Conservation (phyloP, 179 eudicot species). For the Spergularia azorica region DNA sequence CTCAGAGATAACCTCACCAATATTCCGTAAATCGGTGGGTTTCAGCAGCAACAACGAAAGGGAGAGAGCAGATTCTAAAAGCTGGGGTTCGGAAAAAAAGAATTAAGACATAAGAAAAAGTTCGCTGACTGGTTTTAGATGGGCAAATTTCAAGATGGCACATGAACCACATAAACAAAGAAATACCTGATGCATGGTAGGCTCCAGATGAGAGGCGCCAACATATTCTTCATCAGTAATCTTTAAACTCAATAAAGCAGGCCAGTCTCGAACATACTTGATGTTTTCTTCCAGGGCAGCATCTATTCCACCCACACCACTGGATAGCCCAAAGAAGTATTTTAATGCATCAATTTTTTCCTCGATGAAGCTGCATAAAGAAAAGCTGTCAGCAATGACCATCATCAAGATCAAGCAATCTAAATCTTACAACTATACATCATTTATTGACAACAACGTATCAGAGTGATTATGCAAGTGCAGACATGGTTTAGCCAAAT, state of each 20-base stretch:
- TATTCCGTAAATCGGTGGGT: slow-evolving; percentile 39
- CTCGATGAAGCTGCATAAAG: slow-evolving; percentile 45
- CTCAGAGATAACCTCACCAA: slow-evolving; percentile 37
- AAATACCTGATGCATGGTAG: slow-evolving; percentile 54
- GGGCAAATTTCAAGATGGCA: background rate
- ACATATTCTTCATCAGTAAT: slow-evolving; percentile 37
- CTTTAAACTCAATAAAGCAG: slow-evolving; percentile 56
- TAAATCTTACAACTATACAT: background rate
- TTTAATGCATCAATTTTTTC: slow-evolving; percentile 66
- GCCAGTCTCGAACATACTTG: slow-evolving; percentile 58
- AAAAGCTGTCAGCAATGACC: slow-evolving; percentile 23
- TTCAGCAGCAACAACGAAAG: slow-evolving; percentile 58
- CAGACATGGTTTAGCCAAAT: background rate
- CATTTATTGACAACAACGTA: background rate
- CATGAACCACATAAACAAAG: slow-evolving; percentile 14
- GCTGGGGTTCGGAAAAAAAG: slow-evolving; percentile 42
- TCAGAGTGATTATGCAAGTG: background rate
- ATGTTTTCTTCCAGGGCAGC: slow-evolving; percentile 51
- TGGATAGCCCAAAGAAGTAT: slow-evolving; percentile 66
- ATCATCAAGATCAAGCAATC: slow-evolving; percentile 18
- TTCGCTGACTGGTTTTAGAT: background rate
- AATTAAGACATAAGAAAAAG: background rate
- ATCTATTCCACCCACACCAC: slow-evolving; percentile 41
- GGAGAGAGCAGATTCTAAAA: slow-evolving; percentile 49
- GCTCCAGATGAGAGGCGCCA: slow-evolving; percentile 29